Conservation (phyloP, 345 rosid genomes). For the Gossypium stocksii region DNA sequence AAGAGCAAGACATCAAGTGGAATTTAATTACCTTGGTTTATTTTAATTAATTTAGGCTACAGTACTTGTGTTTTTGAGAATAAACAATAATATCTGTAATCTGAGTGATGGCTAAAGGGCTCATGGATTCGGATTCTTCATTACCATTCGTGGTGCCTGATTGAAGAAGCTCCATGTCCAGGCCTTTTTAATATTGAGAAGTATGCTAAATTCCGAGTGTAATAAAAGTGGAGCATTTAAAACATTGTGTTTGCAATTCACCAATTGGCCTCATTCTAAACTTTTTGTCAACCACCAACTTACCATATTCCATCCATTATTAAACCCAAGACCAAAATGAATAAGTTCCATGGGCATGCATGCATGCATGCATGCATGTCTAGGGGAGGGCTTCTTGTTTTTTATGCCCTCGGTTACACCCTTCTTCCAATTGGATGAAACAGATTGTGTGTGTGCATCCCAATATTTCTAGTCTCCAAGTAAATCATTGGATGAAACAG, state of each 20-base stretch:
- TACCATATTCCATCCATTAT: too few species aligned
- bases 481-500: not conserved
- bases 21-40: slow-evolving; percentile 6
- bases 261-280: not conserved
- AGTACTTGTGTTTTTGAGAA: slow-evolving; percentile 1
- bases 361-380: not conserved
- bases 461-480: not conserved
- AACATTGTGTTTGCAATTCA: not conserved
- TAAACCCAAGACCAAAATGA: not conserved
- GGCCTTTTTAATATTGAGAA: not conserved
- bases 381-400: not conserved
- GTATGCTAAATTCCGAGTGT: not conserved
- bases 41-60: slow-evolving; percentile 7
- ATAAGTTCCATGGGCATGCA: not conserved
- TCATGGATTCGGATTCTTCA: slow-evolving; percentile 36
- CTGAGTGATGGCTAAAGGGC: slow-evolving; percentile 7
- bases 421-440: not conserved
- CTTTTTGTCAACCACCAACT: not conserved
- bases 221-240: slow-evolving; percentile 11
- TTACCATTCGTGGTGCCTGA: slow-evolving; percentile 18
- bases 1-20: not conserved
- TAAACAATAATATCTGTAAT: slow-evolving; percentile 14
- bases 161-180: slow-evolving; percentile 19
- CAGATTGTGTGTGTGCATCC: not conserved
- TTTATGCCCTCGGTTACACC: not conserved